Conservation (phyloP, 2,329 filamentous ascomycete species). For the Xylariaceae sp. region DNA sequence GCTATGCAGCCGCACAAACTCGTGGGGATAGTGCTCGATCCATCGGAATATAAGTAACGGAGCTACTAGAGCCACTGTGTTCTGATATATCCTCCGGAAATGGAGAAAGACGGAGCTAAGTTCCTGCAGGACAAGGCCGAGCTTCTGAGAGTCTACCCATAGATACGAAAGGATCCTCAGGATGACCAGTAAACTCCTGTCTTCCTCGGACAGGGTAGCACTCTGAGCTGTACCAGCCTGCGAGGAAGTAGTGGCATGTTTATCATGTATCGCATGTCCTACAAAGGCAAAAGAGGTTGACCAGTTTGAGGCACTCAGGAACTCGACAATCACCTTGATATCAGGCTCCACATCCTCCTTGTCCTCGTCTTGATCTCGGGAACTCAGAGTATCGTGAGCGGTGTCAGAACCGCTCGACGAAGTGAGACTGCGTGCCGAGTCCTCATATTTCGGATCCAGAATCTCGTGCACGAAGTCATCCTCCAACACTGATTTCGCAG, state of each 20-base stretch:
- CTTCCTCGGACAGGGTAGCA: slow-evolving; percentile 41
- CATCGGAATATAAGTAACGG: slow-evolving; percentile 59
- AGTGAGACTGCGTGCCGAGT: slow-evolving; percentile 19
- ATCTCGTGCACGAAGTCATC: slow-evolving; percentile 39
- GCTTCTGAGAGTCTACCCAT: slow-evolving; percentile 58
- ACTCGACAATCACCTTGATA: slow-evolving; percentile 55
- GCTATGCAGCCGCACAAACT: slow-evolving; percentile 60
- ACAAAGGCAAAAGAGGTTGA: slow-evolving; percentile 53
- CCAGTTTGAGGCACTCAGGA: slow-evolving; percentile 61
- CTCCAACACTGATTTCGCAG: slow-evolving; percentile 53
- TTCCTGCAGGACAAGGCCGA: slow-evolving; percentile 59
- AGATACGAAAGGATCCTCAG: slow-evolving; percentile 57
- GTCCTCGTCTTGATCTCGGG: slow-evolving; percentile 31
- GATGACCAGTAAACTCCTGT: slow-evolving; percentile 46
- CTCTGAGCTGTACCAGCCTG: slow-evolving; percentile 37
- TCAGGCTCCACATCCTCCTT: slow-evolving; percentile 46
- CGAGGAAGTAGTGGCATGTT: slow-evolving; percentile 39
- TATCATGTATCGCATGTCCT: slow-evolving; percentile 45
- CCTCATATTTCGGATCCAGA: slow-evolving; percentile 28
- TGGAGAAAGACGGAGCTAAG: slow-evolving; percentile 62
- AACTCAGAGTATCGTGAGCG: slow-evolving; percentile 30
- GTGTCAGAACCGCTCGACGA: slow-evolving; percentile 34
- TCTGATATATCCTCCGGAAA: slow-evolving; percentile 59
- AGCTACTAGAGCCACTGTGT: slow-evolving; percentile 56
- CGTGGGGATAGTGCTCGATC: slow-evolving; percentile 59